These are phyloP conservation scores for Plasmodium vivax DNA, from an alignment of 169 alveolate species.

Conservation along the genomic window DNA sequence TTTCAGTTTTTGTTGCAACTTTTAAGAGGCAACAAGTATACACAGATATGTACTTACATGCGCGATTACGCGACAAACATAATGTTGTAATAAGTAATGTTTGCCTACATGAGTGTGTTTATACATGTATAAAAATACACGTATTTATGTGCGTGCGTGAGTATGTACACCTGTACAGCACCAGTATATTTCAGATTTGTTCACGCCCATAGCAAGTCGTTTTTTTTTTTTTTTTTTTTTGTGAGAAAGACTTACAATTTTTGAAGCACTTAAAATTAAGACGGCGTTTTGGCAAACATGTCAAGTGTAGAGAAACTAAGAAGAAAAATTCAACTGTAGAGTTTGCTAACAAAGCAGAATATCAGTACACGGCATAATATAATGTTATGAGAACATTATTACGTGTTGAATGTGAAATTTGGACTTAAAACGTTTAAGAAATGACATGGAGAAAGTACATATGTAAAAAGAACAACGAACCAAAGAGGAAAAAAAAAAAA, in stretches of 20 bases:
- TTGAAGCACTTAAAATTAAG: not conserved
- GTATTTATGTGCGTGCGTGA: conserved; percentile 1
- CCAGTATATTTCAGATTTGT: not conserved
- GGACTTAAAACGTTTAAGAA: not conserved
- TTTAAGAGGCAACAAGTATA: not conserved
- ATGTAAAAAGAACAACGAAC: not conserved
- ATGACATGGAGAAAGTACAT: not conserved
- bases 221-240: not conserved
- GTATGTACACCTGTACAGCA: not conserved
- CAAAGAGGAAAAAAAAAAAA: not conserved
- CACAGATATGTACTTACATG: not conserved
- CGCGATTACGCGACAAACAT: not conserved
- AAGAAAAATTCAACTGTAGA: not conserved
- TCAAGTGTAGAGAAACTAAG: not conserved
- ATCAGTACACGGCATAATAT: not conserved
- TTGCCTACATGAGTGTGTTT: not conserved
- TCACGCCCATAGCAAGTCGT: not conserved
- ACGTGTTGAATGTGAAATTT: not conserved
- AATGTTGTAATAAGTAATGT: not conserved
- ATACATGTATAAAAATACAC: not conserved
- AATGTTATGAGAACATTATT: not conserved
- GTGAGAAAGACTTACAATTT: not conserved
- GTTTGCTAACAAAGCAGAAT: not conserved
- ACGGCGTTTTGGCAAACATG: not conserved
- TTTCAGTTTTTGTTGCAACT: not conserved